phyloP scores from a whole-genome alignment of 2,329 filamentous ascomycete species.

The Fusarium sp. region DNA sequence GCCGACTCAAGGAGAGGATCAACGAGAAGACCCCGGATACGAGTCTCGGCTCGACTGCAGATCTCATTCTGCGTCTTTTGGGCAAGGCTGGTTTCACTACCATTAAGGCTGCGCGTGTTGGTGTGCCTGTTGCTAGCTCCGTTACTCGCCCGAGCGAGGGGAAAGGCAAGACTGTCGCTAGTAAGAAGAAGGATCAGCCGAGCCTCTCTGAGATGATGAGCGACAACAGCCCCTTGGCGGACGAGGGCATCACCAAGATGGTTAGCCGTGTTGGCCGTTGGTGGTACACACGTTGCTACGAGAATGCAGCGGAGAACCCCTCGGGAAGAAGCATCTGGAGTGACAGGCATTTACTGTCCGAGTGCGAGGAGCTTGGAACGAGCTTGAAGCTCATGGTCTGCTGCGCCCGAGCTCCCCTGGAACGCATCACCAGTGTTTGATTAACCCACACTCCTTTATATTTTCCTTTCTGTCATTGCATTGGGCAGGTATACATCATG shows the following conservation, averaged over 20 bases:
- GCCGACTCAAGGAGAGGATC: constrained; percentile 78
- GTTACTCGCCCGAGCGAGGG: constrained; percentile 49
- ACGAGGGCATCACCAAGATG: constrained; percentile 91
- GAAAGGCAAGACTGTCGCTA: constrained; percentile 26
- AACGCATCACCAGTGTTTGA: constrained; percentile 63
- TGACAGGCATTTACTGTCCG: constrained; percentile 78
- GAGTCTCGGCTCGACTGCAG: constrained; percentile 70
- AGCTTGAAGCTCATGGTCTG: constrained; percentile 93
- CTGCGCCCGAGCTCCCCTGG: constrained; percentile 82
- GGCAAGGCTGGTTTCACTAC: constrained; percentile 77
- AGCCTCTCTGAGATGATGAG: constrained; percentile 79
- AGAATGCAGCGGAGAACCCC: constrained; percentile 68
- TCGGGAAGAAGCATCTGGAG: constrained; percentile 77
- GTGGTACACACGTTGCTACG: constrained; percentile 97
- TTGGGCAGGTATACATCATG: constrained; percentile 23
- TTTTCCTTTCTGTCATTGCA: constrained; percentile 25
- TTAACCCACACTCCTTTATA: constrained; percentile 15
- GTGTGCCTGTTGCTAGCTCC: constrained; percentile 76
- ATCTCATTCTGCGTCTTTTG: constrained; percentile 73
- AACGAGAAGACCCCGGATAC: constrained; percentile 70
- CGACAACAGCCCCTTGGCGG: constrained; percentile 75
- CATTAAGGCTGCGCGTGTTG: constrained; percentile 81
- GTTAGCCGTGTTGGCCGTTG: constrained; percentile 91
- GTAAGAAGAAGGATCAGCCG: constrained; percentile 58
- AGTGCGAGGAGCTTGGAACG: constrained; percentile 88